Evolutionary conservation across 305 asterid species (phyloP).

Genomic region (Fraxinus platypoda): DNA sequence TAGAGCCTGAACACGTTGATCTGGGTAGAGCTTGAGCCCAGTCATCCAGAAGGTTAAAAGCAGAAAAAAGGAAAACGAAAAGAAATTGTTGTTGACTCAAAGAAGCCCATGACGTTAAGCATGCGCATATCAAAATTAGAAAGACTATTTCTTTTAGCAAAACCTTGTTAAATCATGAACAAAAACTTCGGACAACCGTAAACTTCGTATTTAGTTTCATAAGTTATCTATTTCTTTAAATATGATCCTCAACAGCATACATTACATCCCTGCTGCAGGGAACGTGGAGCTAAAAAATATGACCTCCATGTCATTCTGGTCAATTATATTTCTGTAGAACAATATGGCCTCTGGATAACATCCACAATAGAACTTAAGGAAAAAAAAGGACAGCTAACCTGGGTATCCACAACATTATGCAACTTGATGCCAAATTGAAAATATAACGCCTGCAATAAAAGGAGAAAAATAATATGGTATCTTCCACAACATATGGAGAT

Average conservation of each 20-base stretch:
- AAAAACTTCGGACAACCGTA: neutral
- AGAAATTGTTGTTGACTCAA: slow-evolving; percentile 8
- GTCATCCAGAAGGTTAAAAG: slow-evolving; percentile 9
- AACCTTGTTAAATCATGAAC: neutral
- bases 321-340: neutral
- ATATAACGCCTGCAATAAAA: slow-evolving; percentile 73
- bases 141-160: neutral
- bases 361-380: slow-evolving; percentile 4
- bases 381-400: slow-evolving; percentile 47
- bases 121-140: slow-evolving; percentile 12
- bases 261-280: neutral
- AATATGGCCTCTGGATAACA: neutral
- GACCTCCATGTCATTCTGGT: neutral
- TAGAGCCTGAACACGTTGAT: neutral
- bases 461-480: slow-evolving; percentile 28
- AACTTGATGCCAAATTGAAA: slow-evolving; percentile 89
- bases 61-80: slow-evolving; percentile 2
- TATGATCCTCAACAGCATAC: neutral
- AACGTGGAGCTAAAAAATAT: neutral
- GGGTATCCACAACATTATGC: slow-evolving; percentile 92
- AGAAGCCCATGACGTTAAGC: neutral
- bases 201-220: neutral
- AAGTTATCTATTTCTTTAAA: neutral
- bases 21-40: neutral
- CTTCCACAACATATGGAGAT: slow-evolving; percentile 22